Percentiles rank a stretch among this genome's conserved stretches.
Evolutionary conservation across 192 early-diverging fungal species (phyloP).

Genomic region (Anaeromyces robustus): DNA sequence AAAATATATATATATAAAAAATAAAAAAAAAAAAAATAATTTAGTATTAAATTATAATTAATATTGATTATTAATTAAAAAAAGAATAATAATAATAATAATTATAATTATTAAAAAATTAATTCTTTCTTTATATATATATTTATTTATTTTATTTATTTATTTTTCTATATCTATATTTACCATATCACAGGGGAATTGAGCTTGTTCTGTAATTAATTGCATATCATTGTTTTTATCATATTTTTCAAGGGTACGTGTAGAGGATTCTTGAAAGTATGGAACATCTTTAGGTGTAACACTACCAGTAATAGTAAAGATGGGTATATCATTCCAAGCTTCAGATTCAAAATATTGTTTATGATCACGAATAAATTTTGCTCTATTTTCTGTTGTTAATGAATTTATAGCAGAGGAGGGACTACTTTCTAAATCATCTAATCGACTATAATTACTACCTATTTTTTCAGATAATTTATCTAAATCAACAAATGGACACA

Average conservation of each 20-base stretch:
- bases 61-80: too few relatives aligned
- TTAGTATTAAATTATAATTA: too few relatives aligned
- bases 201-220: not conserved
- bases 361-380: not conserved
- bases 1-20: too few relatives aligned
- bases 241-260: not conserved
- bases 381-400: not conserved
- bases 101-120: too few relatives aligned
- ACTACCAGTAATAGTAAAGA: not conserved
- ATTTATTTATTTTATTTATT: too few relatives aligned
- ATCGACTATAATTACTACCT: not conserved
- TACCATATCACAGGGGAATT: not conserved
- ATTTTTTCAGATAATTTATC: not conserved
- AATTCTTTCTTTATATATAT: too few relatives aligned
- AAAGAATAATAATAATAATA: too few relatives aligned
- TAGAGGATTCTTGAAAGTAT: not conserved
- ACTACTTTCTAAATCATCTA: not conserved
- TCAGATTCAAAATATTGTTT: not conserved
- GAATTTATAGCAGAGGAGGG: not conserved
- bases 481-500: not conserved
- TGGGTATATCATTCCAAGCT: not conserved
- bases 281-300: not conserved
- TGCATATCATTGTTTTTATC: not conserved
- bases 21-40: too few relatives aligned
- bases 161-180: not conserved